Evolutionary conservation across 2,329 filamentous ascomycete species (phyloP).

Genomic region (Dryadomyces quercus-mongolicae): DNA sequence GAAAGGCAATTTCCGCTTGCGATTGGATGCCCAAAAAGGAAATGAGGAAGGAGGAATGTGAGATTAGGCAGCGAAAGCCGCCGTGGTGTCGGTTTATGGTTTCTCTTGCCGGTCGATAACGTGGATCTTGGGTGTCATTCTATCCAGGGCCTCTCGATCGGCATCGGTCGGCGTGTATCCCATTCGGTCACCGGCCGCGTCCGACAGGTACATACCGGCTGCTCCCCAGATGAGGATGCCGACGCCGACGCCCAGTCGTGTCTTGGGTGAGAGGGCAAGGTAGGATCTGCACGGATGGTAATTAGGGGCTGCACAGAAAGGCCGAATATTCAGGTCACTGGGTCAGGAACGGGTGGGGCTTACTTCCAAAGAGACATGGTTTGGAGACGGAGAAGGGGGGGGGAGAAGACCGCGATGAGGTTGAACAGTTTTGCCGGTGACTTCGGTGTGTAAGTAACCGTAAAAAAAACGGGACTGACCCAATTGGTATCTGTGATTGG

Average conservation of each 20-base stretch:
- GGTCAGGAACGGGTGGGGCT: not conserved
- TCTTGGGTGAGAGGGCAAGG: constrained; percentile 56
- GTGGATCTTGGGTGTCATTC: constrained; percentile 48
- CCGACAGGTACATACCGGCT: constrained; percentile 60
- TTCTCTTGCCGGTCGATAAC: constrained; percentile 37
- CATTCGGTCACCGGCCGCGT: constrained; percentile 60
- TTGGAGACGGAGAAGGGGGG: not conserved
- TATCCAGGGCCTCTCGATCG: constrained; percentile 56
- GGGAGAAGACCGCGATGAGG: not conserved
- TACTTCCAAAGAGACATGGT: constrained; percentile 18
- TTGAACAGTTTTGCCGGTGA: not conserved
- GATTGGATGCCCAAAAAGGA: too few relatives aligned
- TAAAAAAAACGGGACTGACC: too few relatives aligned
- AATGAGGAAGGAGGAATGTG: too few relatives aligned
- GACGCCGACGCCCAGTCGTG: constrained; percentile 58
- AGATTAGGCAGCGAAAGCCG: too few relatives aligned
- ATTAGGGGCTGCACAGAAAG: not conserved
- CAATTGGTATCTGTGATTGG: too few relatives aligned
- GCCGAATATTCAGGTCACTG: not conserved
- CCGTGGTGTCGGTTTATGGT: not conserved
- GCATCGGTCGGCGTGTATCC: constrained; percentile 61
- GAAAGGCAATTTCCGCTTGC: not conserved
- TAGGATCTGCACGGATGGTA: constrained; percentile 41
- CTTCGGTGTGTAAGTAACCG: not conserved
- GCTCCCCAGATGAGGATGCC: constrained; percentile 67